Conservation (phyloP, 345 rosid species). For the Populus pruinosa region DNA sequence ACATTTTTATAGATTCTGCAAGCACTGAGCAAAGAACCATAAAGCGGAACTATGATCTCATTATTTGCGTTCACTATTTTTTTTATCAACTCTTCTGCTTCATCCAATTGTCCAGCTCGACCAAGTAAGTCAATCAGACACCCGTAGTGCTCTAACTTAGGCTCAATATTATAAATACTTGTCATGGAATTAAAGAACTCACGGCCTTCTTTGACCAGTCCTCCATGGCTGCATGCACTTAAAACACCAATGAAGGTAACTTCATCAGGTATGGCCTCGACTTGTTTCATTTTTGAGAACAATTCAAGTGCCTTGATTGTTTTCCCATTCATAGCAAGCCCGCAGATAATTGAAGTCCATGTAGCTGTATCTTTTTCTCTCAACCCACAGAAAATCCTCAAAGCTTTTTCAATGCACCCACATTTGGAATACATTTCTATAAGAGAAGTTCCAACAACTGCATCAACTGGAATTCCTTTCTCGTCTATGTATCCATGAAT, state of each 20-base stretch:
- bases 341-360: conserved; percentile 77
- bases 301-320: conserved; percentile 47
- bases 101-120: conserved; percentile 63
- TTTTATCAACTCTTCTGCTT: conserved; percentile 59
- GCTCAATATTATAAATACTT: conserved; percentile 37
- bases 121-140: conserved; percentile 67
- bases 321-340: conserved; percentile 68
- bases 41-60: conserved; percentile 45
- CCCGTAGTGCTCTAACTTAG: conserved; percentile 65
- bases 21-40: conserved; percentile 70
- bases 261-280: conserved; percentile 48
- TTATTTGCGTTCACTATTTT: conserved; percentile 28
- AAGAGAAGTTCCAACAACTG: conserved; percentile 66
- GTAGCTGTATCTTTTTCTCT: conserved; percentile 52
- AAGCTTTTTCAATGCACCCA: conserved; percentile 57
- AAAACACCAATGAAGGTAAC: conserved; percentile 68
- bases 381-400: conserved; percentile 46
- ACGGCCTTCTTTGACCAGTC: conserved; percentile 65
- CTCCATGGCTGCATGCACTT: conserved; percentile 84
- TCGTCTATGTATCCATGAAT: conserved; percentile 59
- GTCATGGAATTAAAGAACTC: conserved; percentile 51
- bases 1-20: conserved; percentile 60
- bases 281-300: conserved; percentile 51
- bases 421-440: conserved; percentile 79
- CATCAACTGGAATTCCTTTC: conserved; percentile 44